Conservation (phyloP, 2,329 filamentous ascomycete species). For the Fonsecaea multimorphosa region DNA sequence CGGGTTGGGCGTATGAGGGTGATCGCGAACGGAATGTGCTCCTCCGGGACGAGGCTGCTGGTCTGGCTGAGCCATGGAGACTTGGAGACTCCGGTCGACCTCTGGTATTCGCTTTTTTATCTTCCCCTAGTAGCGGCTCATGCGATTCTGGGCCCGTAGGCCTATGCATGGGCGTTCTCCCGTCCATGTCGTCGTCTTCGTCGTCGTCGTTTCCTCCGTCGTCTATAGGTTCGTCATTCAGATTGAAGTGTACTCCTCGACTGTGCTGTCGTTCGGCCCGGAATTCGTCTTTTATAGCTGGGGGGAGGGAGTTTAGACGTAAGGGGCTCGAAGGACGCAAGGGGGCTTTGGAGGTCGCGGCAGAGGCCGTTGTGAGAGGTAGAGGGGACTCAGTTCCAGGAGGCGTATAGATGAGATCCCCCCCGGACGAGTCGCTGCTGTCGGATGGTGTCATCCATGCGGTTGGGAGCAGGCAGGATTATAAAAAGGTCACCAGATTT, state of each 20-base stretch:
- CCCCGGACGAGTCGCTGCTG: constrained; percentile 37
- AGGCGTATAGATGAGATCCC: constrained; percentile 39
- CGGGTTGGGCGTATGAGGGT: constrained; percentile 67
- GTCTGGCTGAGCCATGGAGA: constrained; percentile 42
- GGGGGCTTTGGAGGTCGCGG: constrained; percentile 18
- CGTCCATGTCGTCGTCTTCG: constrained; percentile 53
- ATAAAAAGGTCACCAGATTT: constrained; percentile 18
- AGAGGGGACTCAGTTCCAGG: constrained; percentile 37
- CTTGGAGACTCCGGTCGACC: constrained; percentile 47
- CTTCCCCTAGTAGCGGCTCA: constrained; percentile 61
- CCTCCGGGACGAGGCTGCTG: constrained; percentile 57
- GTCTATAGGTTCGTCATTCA: constrained; percentile 45
- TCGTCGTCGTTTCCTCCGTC: constrained; percentile 48
- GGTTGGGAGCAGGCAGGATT: constrained; percentile 20
- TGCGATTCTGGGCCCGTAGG: constrained; percentile 57
- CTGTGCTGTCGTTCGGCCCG: constrained; percentile 22
- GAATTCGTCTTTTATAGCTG: constrained; percentile 40
- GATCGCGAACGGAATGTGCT: constrained; percentile 79
- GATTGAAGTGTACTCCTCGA: constrained; percentile 24
- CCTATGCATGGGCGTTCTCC: constrained; percentile 56
- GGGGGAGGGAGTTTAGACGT: constrained; percentile 35
- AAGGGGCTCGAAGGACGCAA: constrained; percentile 33
- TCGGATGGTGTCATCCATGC: constrained; percentile 44
- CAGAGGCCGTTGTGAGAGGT: constrained; percentile 5
- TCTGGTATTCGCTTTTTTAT: constrained; percentile 42